A percentile compares a stretch with the other conserved stretches of the same genome.
Conservation (phyloP, 2,329 filamentous ascomycete genomes). For the Hypoxylon sp. region DNA sequence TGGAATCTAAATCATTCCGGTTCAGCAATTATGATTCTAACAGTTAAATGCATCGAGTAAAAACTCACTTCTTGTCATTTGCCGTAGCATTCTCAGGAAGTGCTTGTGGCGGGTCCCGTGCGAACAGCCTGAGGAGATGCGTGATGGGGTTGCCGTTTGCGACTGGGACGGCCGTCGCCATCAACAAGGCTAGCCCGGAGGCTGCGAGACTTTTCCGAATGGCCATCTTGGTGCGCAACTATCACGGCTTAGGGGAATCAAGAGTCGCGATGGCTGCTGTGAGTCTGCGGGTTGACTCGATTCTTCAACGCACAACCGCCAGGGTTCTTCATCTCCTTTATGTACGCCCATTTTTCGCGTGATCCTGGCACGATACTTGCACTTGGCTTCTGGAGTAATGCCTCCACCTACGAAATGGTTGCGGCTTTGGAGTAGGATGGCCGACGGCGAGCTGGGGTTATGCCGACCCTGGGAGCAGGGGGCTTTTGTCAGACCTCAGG, state of each 20-base stretch:
- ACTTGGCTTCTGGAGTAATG: conserved; percentile 8
- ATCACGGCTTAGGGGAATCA: conserved; percentile 5
- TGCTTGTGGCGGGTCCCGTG: conserved; percentile 41
- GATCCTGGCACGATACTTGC: conserved; percentile 3
- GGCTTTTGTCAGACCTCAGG: conserved; percentile 20
- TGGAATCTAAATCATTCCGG: conserved; percentile 36
- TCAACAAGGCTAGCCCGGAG: conserved; percentile 38
- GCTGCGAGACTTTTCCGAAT: conserved; percentile 35
- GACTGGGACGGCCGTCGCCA: conserved; percentile 29
- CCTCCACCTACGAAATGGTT: conserved; percentile 12
- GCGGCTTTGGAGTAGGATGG: conserved; percentile 8
- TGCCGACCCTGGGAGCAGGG: conserved; percentile 19
- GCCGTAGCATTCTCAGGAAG: conserved; percentile 42
- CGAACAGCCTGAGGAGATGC: conserved; percentile 34
- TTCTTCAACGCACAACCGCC: not conserved
- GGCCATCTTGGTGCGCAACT: conserved; percentile 35
- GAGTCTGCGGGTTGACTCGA: not conserved
- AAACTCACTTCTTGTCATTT: conserved; percentile 41
- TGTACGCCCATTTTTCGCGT: conserved; percentile 4
- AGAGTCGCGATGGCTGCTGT: conserved; percentile 5
- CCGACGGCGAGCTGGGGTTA: conserved; percentile 26
- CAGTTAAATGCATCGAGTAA: not conserved
- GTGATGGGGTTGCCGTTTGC: conserved; percentile 32
- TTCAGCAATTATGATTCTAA: conserved; percentile 8
- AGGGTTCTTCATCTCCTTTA: conserved; percentile 19